Conservation (phyloP, 1,284 basidiomycete species). For the Mrakiaceae sp. region DNA sequence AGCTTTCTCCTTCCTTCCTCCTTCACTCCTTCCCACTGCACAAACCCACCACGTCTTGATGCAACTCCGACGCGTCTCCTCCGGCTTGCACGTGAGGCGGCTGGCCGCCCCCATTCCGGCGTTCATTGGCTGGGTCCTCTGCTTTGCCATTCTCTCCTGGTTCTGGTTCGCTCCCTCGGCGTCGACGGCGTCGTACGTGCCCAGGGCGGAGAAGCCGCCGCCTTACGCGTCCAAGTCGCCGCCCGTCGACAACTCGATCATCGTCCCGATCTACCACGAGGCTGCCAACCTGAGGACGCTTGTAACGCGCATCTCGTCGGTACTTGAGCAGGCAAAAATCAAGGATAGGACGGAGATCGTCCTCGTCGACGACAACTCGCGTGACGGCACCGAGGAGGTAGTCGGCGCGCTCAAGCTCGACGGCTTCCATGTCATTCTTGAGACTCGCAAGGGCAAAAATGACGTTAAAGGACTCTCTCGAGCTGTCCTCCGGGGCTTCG, state of each 20-base stretch:
- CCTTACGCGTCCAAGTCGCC: neutral
- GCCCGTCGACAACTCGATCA: constrained; percentile 33
- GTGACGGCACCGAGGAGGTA: constrained; percentile 39
- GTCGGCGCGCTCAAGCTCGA: constrained; percentile 34
- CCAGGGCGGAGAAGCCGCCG: no score
- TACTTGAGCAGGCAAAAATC: constrained; percentile 22
- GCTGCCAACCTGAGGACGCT: constrained; percentile 39
- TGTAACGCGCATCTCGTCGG: constrained; percentile 35
- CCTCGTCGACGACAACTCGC: constrained; percentile 42
- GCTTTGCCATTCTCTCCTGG: neutral
- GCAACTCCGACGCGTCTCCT: no score
- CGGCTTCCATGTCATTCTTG: constrained; percentile 39
- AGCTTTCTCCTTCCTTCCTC: no score
- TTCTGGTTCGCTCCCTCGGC: no score
- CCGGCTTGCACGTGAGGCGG: no score
- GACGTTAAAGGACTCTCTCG: constrained; percentile 38
- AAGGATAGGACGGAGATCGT: constrained; percentile 35
- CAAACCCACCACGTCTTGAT: no score
- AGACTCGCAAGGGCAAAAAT: constrained; percentile 31
- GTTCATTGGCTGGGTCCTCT: neutral
- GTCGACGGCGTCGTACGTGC: no score
- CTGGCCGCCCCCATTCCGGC: neutral
- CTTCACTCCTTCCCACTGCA: no score
- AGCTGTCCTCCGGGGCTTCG: constrained; percentile 40
- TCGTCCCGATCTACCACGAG: constrained; percentile 43